These are phyloP conservation scores for Phytophthora macrochlamydospora DNA, from an alignment of 352 stramenopile genomes.

Conservation along the genomic window DNA sequence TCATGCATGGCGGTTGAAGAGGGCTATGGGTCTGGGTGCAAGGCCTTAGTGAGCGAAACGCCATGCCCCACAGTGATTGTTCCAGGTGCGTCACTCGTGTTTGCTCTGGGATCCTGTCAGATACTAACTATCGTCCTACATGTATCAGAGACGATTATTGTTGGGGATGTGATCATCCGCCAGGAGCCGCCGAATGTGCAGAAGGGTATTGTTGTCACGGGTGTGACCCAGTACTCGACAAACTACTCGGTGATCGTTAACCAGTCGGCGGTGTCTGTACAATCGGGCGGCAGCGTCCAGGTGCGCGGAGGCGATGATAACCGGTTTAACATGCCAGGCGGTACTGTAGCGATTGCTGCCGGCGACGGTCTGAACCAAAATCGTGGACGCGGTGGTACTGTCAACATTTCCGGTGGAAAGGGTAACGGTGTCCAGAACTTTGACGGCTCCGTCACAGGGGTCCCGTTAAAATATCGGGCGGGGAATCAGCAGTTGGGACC, in stretches of 20 bases:
- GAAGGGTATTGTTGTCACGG: slow-evolving; percentile 40
- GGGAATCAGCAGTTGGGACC: slow-evolving; percentile 60
- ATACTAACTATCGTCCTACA: slow-evolving; percentile 15
- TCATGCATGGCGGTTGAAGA: slow-evolving; percentile 89
- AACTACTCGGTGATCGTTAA: slow-evolving; percentile 56
- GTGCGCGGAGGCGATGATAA: slow-evolving; percentile 71
- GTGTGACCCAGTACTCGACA: slow-evolving; percentile 34
- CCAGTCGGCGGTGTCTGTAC: slow-evolving; percentile 35
- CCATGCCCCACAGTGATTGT: slow-evolving; percentile 86
- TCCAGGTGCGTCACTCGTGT: slow-evolving; percentile 42
- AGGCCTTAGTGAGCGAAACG: slow-evolving; percentile 79
- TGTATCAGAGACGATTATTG: slow-evolving; percentile 56
- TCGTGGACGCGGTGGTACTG: slow-evolving; percentile 73
- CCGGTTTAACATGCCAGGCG: slow-evolving; percentile 70
- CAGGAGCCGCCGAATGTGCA: slow-evolving; percentile 52
- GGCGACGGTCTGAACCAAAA: slow-evolving; percentile 79
- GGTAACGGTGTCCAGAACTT: slow-evolving; percentile 66
- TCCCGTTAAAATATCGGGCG: slow-evolving; percentile 65
- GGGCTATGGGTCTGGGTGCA: slow-evolving; percentile 79
- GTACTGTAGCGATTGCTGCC: slow-evolving; percentile 56
- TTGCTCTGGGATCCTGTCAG: no score
- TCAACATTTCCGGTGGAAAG: slow-evolving; percentile 77
- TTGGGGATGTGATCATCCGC: slow-evolving; percentile 56
- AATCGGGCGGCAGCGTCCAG: slow-evolving; percentile 56
- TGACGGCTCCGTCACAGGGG: slow-evolving; percentile 84